Base-by-base conservation (phyloP, 306 rosid genomes). In the Abrus precatorius region DNA sequence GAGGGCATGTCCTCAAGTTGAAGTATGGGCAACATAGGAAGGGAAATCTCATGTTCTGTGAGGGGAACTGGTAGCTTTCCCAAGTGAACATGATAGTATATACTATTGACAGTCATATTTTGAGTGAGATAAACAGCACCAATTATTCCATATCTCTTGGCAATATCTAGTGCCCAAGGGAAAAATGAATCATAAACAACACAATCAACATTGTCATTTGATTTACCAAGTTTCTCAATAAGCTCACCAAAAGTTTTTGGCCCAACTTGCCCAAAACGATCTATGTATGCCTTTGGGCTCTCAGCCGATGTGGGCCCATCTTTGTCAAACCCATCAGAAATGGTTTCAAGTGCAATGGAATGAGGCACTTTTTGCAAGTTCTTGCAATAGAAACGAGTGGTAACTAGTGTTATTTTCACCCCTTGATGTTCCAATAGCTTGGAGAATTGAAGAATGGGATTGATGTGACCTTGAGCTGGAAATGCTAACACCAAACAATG, bases 291-390 rank as follows among this genome's bases (percentile, higher is more conserved):
- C 4, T 32, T 30, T 0, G 0, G 0, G 43, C 52, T 44, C 5
- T 7, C 63, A 0, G 84, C 79, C 1, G 14, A 48, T 1, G 1
- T 52, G 1, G 3, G 0, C 12, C 85, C 55, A 1, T 44, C 82
- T 3, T 50, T 13, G 57, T 88, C 86, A 27, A 72, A 83, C 3
- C 89, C 91, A 53, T 88, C 91, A 4, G 91, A 85, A 36, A 88
- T 83, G 59, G 83, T 67, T 27, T 88, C 89, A 1, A 88, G 3
- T 3, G 78, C 6, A n/a, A 85, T 5, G 8, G 79, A 53, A 6
- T 69, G 5, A 0, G 77, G 52, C 11, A 43, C 5, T 5, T 41
- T 43, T 1, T 77, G 57, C 7, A 73, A 5, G 6, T 33, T 74
- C 13, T 78, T 81, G 75, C 2, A 9, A 53, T 28, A 9, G 66